Evolutionary conservation across 768 basidiomycete genomes (phyloP).

Genomic region (Sporobolomyces pararoseus): DNA sequence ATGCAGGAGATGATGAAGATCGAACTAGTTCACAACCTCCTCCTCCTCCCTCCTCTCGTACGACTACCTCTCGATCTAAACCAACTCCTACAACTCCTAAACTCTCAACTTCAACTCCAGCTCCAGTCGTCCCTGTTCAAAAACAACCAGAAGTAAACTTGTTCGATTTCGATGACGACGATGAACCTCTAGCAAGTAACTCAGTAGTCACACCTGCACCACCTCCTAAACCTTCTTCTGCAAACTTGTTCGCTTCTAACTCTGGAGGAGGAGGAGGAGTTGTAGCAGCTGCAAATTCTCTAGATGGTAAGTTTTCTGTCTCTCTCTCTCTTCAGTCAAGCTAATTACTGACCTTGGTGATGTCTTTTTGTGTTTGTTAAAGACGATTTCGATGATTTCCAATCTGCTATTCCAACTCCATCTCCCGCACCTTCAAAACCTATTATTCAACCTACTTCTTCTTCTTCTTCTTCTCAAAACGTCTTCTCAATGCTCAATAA

Average conservation of each 20-base stretch:
- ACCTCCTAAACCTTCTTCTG: slow-evolving; percentile 46
- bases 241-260: not conserved
- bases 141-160: slow-evolving; percentile 62
- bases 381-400: slow-evolving; percentile 55
- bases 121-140: no score
- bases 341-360: not conserved
- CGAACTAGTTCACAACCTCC: slow-evolving; percentile 4
- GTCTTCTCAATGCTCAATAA: slow-evolving; percentile 10
- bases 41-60: not conserved
- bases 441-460: not conserved
- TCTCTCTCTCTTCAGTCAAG: not conserved
- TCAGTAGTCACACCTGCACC: slow-evolving; percentile 48
- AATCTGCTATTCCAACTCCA: slow-evolving; percentile 46
- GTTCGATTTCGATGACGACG: slow-evolving; percentile 73
- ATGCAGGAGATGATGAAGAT: slow-evolving; percentile 87
- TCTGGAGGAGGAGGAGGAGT: slow-evolving; percentile 45
- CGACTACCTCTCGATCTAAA: not conserved
- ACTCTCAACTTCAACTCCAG: no score
- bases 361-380: not conserved
- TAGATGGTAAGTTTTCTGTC: slow-evolving; percentile 45
- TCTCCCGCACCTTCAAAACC: slow-evolving; percentile 38
- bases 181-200: slow-evolving; percentile 50
- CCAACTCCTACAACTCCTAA: not conserved
- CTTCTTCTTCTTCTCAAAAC: not conserved
- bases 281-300: slow-evolving; percentile 44